phyloP scores from a whole-genome alignment of 495 filamentous ascomycete genomes.

The Entonaema liquescens region DNA sequence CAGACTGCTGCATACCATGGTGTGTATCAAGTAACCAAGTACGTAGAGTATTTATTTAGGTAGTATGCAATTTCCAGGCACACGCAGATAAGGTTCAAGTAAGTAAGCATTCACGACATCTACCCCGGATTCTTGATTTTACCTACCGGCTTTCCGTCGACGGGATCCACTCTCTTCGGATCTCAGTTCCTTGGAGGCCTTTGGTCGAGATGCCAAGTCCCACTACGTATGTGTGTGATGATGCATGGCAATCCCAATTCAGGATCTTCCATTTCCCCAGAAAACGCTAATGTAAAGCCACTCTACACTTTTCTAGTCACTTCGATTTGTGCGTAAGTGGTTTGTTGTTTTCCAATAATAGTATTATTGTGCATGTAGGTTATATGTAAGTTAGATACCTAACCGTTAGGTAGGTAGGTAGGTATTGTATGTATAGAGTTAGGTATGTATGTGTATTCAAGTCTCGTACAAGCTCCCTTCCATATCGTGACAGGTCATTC shows the following conservation, averaged over 20 bases:
- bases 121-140: conserved; percentile 36
- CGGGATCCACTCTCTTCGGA: conserved; percentile 24
- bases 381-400: background rate
- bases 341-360: conserved; percentile 31
- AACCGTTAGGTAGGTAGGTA: background rate
- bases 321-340: background rate
- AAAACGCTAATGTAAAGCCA: conserved; percentile 8
- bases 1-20: background rate
- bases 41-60: too few relatives aligned
- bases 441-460: conserved; percentile 3
- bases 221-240: conserved; percentile 16
- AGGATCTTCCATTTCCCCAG: conserved; percentile 28
- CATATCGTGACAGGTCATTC: conserved; percentile 30
- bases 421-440: background rate
- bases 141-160: conserved; percentile 34
- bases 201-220: conserved; percentile 18
- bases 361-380: conserved; percentile 20
- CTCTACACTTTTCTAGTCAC: conserved; percentile 14
- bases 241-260: background rate
- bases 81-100: conserved; percentile 17
- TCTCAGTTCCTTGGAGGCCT: conserved; percentile 18
- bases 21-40: background rate
- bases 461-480: conserved; percentile 25
- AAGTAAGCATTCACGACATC: conserved; percentile 9
- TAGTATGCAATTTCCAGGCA: conserved; percentile 15